A percentile compares a stretch with the other conserved stretches of the same genome.
Evolutionary conservation across 495 filamentous ascomycete genomes (phyloP).

Genomic region (Staphylotrichum longicolle): DNA sequence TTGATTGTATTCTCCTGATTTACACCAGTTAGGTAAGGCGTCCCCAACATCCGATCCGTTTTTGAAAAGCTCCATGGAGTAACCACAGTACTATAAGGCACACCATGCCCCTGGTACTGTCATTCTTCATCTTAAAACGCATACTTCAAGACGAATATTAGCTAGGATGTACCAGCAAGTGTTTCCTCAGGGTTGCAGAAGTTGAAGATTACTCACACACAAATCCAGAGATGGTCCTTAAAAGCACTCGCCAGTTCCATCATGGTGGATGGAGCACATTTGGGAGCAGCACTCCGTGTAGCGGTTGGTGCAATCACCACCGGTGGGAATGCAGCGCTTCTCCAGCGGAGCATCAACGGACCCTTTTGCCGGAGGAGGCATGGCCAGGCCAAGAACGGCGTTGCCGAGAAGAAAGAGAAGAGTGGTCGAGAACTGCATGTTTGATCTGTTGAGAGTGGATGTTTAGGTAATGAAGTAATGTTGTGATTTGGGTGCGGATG

Average conservation of each 20-base stretch:
- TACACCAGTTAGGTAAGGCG: too few species aligned
- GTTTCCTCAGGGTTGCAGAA: too few species aligned
- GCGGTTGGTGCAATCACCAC: slow-evolving; percentile 3
- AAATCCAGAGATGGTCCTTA: not conserved
- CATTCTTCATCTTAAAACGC: too few species aligned
- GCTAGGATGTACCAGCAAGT: too few species aligned
- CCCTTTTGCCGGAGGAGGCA: not conserved
- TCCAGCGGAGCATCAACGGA: not conserved
- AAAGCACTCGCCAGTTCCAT: not conserved
- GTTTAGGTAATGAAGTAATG: not conserved
- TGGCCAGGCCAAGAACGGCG: slow-evolving; percentile 1
- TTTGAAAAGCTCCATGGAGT: too few species aligned
- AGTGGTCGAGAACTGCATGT: slow-evolving; percentile 2
- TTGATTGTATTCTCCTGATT: too few species aligned
- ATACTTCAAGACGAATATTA: too few species aligned
- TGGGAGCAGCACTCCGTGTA: slow-evolving; percentile 4
- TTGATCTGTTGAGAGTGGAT: not conserved
- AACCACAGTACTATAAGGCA: too few species aligned
- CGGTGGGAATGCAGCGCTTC: slow-evolving; percentile 4
- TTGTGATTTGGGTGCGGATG: not conserved
- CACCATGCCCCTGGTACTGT: too few species aligned
- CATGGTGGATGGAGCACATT: not conserved
- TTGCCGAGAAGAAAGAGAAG: not conserved
- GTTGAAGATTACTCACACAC: too few species aligned
- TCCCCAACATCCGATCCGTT: too few species aligned